These are phyloP conservation scores for Salix dunnii DNA, from an alignment of 345 rosid species.

Conservation along the genomic window DNA sequence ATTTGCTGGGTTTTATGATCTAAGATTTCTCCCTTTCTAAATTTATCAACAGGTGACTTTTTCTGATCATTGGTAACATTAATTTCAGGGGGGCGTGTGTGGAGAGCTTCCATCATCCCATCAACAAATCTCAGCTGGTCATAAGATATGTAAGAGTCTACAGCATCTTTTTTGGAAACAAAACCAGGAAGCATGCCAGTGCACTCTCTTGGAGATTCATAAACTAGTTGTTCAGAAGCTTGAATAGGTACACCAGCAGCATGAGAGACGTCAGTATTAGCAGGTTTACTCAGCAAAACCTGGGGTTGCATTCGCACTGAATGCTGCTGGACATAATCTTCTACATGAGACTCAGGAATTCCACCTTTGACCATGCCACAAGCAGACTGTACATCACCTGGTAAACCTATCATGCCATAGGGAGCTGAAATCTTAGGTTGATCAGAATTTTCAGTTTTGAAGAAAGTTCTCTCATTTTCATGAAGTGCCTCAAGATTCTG, in stretches of 20 bases:
- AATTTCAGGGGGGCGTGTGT: constrained; percentile 23
- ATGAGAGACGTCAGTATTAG: constrained; percentile 19
- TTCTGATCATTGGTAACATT: constrained; percentile 32
- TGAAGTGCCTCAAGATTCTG: constrained; percentile 25
- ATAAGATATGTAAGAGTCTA: constrained; percentile 17
- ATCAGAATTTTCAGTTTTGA: constrained; percentile 30
- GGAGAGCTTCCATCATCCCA: constrained; percentile 41
- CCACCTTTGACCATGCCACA: constrained; percentile 24
- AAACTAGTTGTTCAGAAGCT: constrained; percentile 30
- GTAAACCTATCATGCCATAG: constrained; percentile 20
- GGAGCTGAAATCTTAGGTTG: constrained; percentile 28
- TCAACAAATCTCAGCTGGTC: constrained; percentile 37
- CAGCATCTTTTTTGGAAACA: constrained; percentile 28
- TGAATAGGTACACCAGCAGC: constrained; percentile 28
- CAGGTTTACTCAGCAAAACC: constrained; percentile 20
- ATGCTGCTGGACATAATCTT: constrained; percentile 30
- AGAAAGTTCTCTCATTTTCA: constrained; percentile 23
- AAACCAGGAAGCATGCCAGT: constrained; percentile 24
- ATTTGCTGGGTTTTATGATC: constrained; percentile 31
- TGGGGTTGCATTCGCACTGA: constrained; percentile 23
- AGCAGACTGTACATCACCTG: constrained; percentile 26
- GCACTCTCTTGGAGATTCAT: constrained; percentile 35
- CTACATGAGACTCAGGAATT: constrained; percentile 26
- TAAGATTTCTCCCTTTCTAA: constrained; percentile 33
- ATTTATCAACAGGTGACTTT: constrained; percentile 26